Evolutionary conservation across 129 eudicot species (phyloP).

Genomic region (Lonicera japonica): DNA sequence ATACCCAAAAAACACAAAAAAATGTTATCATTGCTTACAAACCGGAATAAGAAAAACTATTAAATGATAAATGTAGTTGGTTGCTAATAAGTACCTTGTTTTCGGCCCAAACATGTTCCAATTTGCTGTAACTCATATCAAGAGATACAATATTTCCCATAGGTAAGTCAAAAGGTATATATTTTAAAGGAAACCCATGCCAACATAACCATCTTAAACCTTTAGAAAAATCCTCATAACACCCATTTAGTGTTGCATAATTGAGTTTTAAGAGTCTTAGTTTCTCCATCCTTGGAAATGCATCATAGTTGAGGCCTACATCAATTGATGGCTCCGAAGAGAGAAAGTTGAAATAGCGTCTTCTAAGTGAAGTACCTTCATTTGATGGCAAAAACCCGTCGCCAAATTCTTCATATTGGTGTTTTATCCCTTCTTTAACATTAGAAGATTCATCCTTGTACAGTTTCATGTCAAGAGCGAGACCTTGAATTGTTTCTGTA

Average conservation of each 20-base stretch:
- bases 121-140: slow-evolving; percentile 35
- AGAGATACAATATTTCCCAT: slow-evolving; percentile 32
- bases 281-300: slow-evolving; percentile 23
- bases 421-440: neutral
- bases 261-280: slow-evolving; percentile 22
- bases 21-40: neutral
- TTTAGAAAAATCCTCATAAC: slow-evolving; percentile 20
- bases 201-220: slow-evolving; percentile 35
- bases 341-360: neutral
- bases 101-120: slow-evolving; percentile 30
- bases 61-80: neutral
- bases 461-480: slow-evolving; percentile 19
- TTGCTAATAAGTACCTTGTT: slow-evolving; percentile 16
- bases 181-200: slow-evolving; percentile 28
- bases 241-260: slow-evolving; percentile 9
- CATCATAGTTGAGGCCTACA: neutral
- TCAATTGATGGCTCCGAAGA: neutral
- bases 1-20: slow-evolving; percentile 5
- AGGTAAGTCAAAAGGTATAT: slow-evolving; percentile 23
- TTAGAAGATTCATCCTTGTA: neutral
- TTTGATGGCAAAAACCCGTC: neutral
- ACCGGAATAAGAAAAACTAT: neutral
- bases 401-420: neutral
- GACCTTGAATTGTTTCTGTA: slow-evolving; percentile 16
- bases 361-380: neutral